Base-by-base conservation (phyloP, 2,329 filamentous ascomycete species). In the Monilinia vaccinii-corymbosi region DNA sequence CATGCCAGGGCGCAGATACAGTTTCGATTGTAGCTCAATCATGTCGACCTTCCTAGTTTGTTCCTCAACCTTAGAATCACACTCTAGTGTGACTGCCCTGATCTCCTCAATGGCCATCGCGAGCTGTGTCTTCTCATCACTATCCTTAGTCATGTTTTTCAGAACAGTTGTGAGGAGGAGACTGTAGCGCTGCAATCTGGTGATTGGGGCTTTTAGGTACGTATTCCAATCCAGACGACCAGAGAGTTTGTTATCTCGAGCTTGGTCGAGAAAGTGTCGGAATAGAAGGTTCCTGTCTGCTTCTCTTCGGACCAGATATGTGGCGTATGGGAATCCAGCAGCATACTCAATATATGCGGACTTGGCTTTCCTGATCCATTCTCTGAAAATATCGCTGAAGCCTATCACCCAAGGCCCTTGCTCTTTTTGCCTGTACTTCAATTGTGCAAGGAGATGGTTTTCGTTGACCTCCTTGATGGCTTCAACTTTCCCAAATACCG, bases 311-410 rank as follows among this genome's bases (percentile, higher is more conserved):
- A 99, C 84, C 57, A 92, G 78, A 71, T 89, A 92, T 42, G 85
- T 86, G 1, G 94, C 93, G 61, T 87, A 85, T 0, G 93, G 93
- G 67, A 94, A 97, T 0, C 86, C 86, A 1, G 88, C 86, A 44
- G 93, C 93, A 73, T 97, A 99, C 61, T 96, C 91, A 62, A 97
- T 85, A 71, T 97, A 99, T 13, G 90, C 87, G 2, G 81, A 78
- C 73, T 87, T 91, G 36, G 94, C 94, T 73, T 97, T 97, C 64
- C 94, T 84, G 63, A 97, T 96, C 94, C 94, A 99, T 75, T 99
- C 94, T 61, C 94, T 81, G 78, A 99, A 97, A 53, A 99, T 90
- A 70, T 97, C 94, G 71, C 92, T 97, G 75, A 97, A 97, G 3
- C 94, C 94, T 14, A 83, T 80, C 61, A 99, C 87, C 85, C 91